phyloP scores from a whole-genome alignment of 2,329 filamentous ascomycete genomes.

The Cladosporium sp. region DNA sequence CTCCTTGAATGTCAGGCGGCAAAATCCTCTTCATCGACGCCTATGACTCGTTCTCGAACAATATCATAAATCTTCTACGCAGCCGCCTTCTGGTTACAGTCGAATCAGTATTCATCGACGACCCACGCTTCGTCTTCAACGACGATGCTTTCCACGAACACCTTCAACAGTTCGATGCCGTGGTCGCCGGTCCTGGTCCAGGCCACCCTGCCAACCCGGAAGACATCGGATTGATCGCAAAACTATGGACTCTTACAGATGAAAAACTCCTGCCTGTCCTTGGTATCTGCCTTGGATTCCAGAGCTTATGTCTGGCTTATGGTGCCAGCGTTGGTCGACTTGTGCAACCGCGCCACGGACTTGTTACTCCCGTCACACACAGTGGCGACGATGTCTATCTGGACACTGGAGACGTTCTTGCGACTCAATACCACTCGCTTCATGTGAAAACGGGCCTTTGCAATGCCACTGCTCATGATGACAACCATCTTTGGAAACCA shows the following conservation, averaged over 20 bases:
- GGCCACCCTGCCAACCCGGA: conserved; percentile 66
- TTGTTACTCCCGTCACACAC: conserved; percentile 67
- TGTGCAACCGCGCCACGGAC: conserved; percentile 73
- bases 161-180: conserved; percentile 66
- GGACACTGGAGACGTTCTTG: conserved; percentile 56
- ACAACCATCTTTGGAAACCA: conserved; percentile 33
- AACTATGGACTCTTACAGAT: conserved; percentile 66
- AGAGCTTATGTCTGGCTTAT: conserved; percentile 68
- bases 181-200: conserved; percentile 87
- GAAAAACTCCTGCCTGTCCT: conserved; percentile 67
- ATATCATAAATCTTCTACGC: conserved; percentile 79
- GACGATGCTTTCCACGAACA: conserved; percentile 40
- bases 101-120: conserved; percentile 63
- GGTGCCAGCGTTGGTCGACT: conserved; percentile 65
- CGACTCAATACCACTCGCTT: conserved; percentile 72
- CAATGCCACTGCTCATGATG: conserved; percentile 29
- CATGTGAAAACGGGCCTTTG: conserved; percentile 37
- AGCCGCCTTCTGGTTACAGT: conserved; percentile 58
- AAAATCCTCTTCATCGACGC: conserved; percentile 82
- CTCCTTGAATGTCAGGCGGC: conserved; percentile 22
- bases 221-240: conserved; percentile 79
- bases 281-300: conserved; percentile 86
- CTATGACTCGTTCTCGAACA: conserved; percentile 95
- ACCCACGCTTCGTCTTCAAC: conserved; percentile 34
- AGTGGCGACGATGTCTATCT: conserved; percentile 60